phyloP scores from a whole-genome alignment of 108 stramenopile genomes.

The Skeletonema grethae region DNA sequence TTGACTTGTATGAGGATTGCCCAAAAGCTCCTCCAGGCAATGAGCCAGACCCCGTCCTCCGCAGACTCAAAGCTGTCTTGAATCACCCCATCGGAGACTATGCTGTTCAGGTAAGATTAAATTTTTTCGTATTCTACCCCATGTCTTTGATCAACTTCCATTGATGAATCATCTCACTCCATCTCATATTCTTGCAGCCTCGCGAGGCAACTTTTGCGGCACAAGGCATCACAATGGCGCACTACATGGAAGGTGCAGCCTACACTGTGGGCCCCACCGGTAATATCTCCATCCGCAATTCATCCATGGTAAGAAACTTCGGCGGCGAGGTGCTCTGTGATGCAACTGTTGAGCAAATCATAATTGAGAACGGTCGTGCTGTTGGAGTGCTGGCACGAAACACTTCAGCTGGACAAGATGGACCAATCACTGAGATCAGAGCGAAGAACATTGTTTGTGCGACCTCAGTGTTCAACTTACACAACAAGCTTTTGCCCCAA shows the following conservation, averaged over 20 bases:
- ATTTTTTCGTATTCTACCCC: neutral
- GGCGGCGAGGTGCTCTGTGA: slow-evolving; percentile 60
- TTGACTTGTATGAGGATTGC: slow-evolving; percentile 38
- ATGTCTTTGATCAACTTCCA: neutral
- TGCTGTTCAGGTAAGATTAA: slow-evolving; percentile 33
- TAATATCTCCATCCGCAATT: slow-evolving; percentile 53
- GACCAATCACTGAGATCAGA: slow-evolving; percentile 45
- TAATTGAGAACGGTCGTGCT: slow-evolving; percentile 54
- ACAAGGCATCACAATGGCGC: slow-evolving; percentile 62
- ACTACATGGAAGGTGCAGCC: slow-evolving; percentile 55
- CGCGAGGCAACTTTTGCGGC: slow-evolving; percentile 57
- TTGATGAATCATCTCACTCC: neutral
- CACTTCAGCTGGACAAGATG: slow-evolving; percentile 42
- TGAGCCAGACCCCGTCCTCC: slow-evolving; percentile 57
- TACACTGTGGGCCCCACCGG: slow-evolving; percentile 59
- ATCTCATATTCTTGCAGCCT: slow-evolving; percentile 9
- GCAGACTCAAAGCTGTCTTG: slow-evolving; percentile 56
- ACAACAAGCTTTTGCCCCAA: slow-evolving; percentile 52
- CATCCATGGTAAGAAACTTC: slow-evolving; percentile 45
- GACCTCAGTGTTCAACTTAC: slow-evolving; percentile 56
- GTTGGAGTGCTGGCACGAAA: slow-evolving; percentile 55
- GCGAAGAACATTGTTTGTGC: slow-evolving; percentile 59
- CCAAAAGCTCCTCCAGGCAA: slow-evolving; percentile 46
- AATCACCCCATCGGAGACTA: slow-evolving; percentile 67
- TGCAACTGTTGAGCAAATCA: slow-evolving; percentile 54